Base-by-base conservation (phyloP, 2,329 filamentous ascomycete genomes). In the Penicillium polonicum region DNA sequence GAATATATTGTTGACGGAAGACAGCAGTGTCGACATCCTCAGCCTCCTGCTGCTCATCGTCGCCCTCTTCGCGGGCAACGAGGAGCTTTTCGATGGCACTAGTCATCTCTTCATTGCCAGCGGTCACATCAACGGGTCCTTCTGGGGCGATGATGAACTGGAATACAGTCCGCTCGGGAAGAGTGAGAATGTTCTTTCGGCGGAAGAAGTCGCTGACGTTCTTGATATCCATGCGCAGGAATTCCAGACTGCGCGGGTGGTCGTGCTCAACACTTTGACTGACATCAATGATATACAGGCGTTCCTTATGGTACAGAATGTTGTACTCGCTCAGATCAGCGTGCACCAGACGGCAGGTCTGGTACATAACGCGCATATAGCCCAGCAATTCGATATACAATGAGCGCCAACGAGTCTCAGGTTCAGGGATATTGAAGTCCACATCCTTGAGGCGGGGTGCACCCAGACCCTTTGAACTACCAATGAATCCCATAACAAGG, bases 301-400 rank as follows among this genome's bases (percentile, higher is more conserved):
- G 86, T 58, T 85, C 82, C 56, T 91, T 83, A 79, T 97, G 84
- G 79, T 95, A 99, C 21, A 99, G 83, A 52, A 97, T 85, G 71
- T 99, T 99, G 84, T 99, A 99, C 82, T 99, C 94, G 80, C 91
- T 96, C 72, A 99, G 74, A 84, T 99, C 94, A 49, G 92, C 94
- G 73, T 99, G 94, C 0, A 99, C 93, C 8, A 99, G 86, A 53
- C 84, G 86, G 76, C 94, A 99, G 41, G 88, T 86, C 72, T 96
- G 92, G 77, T 97, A 97, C 82, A 99, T 88, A 57, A 87, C 87
- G 52, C 92, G 88, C 91, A 99, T 96, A 70, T 96, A 87, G 21
- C 88, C 86, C 15, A 99, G 78, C 4, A 97, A 82, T 71, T 96
- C 89, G 13, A 91, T 73, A 73, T 99, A 99, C 15, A 97, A 79